These are phyloP conservation scores for Barnettozyma californica DNA, from an alignment of 805 yeast species.

Conservation along the genomic window DNA sequence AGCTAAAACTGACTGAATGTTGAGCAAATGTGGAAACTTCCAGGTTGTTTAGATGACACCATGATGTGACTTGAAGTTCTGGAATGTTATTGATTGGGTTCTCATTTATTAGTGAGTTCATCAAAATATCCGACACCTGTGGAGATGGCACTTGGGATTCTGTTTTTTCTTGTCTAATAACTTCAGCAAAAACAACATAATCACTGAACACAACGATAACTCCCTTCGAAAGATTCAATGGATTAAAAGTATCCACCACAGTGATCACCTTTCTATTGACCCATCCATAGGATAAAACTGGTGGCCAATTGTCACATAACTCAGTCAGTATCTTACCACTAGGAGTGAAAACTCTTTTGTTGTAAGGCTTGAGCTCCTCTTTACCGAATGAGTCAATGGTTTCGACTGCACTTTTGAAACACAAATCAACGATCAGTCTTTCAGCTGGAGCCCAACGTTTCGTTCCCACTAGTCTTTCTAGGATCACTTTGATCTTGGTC, in stretches of 20 bases:
- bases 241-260: conserved; percentile 46
- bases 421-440: conserved; percentile 28
- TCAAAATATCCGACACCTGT: conserved; percentile 68
- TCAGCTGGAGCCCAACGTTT: conserved; percentile 37
- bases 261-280: conserved; percentile 79
- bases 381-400: conserved; percentile 82
- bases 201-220: conserved; percentile 80
- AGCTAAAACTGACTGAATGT: conserved; percentile 27
- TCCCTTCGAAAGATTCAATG: conserved; percentile 34
- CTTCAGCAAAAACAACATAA: conserved; percentile 58
- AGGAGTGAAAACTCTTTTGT: conserved; percentile 76
- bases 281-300: conserved; percentile 86
- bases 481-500: conserved; percentile 60
- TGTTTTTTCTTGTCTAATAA: conserved; percentile 17
- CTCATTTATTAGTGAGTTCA: conserved; percentile 88
- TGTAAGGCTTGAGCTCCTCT: conserved; percentile 43
- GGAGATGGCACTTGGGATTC: conserved; percentile 32
- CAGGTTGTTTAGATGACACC: conserved; percentile 59
- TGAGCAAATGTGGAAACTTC: conserved; percentile 39
- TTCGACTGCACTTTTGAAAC: conserved; percentile 48
- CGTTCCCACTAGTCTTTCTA: conserved; percentile 52
- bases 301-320: conserved; percentile 82
- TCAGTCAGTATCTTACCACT: conserved; percentile 86
- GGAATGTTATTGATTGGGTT: conserved; percentile 72
- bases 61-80: conserved; percentile 56